Base-by-base conservation (phyloP, 2,329 filamentous ascomycete genomes). In the Venturia pyrina region DNA sequence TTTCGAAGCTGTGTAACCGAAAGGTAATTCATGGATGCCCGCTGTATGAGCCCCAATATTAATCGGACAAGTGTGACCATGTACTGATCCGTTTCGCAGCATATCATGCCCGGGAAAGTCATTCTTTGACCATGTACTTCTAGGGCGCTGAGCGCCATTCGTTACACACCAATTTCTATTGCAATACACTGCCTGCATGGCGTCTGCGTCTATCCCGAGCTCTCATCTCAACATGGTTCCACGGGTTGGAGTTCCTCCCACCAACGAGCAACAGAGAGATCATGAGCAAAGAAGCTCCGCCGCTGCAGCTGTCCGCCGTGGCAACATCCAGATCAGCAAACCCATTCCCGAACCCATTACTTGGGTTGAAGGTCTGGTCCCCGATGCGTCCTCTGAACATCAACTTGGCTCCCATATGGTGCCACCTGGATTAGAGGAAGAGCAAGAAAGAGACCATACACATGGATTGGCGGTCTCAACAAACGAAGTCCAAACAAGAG, bases 281-380 rank as follows among this genome's bases (percentile, higher is more conserved):
- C 28, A 64, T 34, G 44, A 65, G 37, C 19, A 28, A 32, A 53
- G 37, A 37, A 56, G 60, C 21, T 28, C 40, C 13, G 46, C 43
- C 15, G 65, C 65, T 3, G 66, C 66, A 37, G 66, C 66, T 21
- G 46, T 67, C 43, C 66, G 66, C 32, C 65, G 66, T 7, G 66
- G 66, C 19, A 50, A 67, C 11, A 41, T 64, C 44, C 67, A 64
- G 28, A 67, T 67, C 59, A 64, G 59, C 60, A 61, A 63, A 32
- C 66, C 66, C 44, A 50, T 67, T 41, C 66, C 44, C 34, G 65
- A 57, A 32, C 66, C 66, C 57, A 67, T 67, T 43, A 66, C 59
- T 32, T 59, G 62, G 66, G 62, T 61, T 17, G 66, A 67, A 53
- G 63, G 63, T 40, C 37, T 40, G 17, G 57, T 61, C 21, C 64